Conservation (phyloP, 1,139 yeast species). For the Blastobotrys indianensis region DNA sequence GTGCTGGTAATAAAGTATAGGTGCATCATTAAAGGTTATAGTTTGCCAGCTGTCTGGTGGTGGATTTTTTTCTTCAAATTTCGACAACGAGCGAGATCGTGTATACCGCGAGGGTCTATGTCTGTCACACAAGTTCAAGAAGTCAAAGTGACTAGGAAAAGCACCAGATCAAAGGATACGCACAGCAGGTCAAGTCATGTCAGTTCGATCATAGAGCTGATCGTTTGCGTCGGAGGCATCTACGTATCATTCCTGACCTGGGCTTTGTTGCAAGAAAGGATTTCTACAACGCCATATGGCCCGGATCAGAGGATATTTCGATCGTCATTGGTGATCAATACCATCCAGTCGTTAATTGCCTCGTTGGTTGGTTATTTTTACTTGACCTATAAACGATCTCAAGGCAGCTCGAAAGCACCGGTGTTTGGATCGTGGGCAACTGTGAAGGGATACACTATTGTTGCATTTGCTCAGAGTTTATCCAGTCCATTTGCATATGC, state of each 20-base stretch:
- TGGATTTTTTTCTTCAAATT: too few species aligned
- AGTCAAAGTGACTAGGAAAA: too few species aligned
- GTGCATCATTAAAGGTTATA: too few species aligned
- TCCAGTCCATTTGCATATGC: slow-evolving; percentile 77
- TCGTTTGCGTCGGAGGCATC: slow-evolving; percentile 62
- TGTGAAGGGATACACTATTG: slow-evolving; percentile 46
- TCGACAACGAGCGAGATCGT: too few species aligned
- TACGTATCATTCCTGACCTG: slow-evolving; percentile 82
- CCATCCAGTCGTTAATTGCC: slow-evolving; percentile 70
- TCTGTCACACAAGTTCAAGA: too few species aligned
- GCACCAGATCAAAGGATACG: too few species aligned
- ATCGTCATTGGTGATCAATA: slow-evolving; percentile 70
- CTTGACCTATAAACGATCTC: slow-evolving; percentile 37
- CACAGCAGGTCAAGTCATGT: too few species aligned
- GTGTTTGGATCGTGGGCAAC: slow-evolving; percentile 30
- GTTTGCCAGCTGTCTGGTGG: too few species aligned
- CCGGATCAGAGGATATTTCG: slow-evolving; percentile 52
- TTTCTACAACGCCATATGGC: slow-evolving; percentile 74
- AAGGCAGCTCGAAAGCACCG: slow-evolving; percentile 22
- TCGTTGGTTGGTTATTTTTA: slow-evolving; percentile 61
- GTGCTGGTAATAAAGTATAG: too few species aligned
- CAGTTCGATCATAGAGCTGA: slow-evolving; percentile 27
- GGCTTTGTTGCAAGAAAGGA: slow-evolving; percentile 88
- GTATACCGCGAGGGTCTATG: too few species aligned
- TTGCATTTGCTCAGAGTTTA: slow-evolving; percentile 72